phyloP scores from a whole-genome alignment of 2,329 filamentous ascomycete species.

The Fusarium robinianum region DNA sequence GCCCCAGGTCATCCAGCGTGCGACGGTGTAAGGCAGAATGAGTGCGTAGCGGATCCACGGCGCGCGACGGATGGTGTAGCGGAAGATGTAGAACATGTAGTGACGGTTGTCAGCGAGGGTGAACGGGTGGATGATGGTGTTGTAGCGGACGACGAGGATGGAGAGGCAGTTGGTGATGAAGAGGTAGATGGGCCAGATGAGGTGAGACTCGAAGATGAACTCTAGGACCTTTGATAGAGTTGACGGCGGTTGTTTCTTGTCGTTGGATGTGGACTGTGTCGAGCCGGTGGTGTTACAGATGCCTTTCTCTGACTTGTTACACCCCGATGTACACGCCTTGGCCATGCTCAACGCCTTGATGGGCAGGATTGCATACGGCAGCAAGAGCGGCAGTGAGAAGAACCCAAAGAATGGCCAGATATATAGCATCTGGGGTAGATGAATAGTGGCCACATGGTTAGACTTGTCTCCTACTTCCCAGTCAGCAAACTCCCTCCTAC shows the following conservation, averaged over 20 bases:
- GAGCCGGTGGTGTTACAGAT: not conserved
- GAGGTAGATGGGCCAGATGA: conserved; percentile 46
- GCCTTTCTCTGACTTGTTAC: no score
- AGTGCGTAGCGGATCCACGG: conserved; percentile 67
- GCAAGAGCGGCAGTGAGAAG: conserved; percentile 81
- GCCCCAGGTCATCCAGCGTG: conserved; percentile 70
- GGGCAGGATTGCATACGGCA: conserved; percentile 54
- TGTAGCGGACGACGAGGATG: conserved; percentile 66
- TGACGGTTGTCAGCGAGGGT: conserved; percentile 95
- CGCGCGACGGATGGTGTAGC: conserved; percentile 73
- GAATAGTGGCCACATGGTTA: conserved; percentile 88
- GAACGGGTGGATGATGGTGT: conserved; percentile 95
- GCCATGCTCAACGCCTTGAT: no score
- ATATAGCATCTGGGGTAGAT: conserved; percentile 92
- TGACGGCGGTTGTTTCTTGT: not conserved
- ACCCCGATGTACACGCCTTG: no score
- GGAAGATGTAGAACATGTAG: conserved; percentile 96
- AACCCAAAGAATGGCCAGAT: conserved; percentile 89
- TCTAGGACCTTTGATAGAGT: conserved; percentile 11
- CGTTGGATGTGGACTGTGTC: not conserved
- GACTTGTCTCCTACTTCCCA: conserved; percentile 79
- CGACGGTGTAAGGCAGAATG: conserved; percentile 70
- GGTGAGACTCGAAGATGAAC: conserved; percentile 38
- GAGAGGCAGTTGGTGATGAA: conserved; percentile 44
- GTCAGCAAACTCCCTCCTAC: no score